These are phyloP conservation scores for Colletotrichum ledebouriae DNA, from an alignment of 2,329 filamentous ascomycete genomes.

Conservation along the genomic window DNA sequence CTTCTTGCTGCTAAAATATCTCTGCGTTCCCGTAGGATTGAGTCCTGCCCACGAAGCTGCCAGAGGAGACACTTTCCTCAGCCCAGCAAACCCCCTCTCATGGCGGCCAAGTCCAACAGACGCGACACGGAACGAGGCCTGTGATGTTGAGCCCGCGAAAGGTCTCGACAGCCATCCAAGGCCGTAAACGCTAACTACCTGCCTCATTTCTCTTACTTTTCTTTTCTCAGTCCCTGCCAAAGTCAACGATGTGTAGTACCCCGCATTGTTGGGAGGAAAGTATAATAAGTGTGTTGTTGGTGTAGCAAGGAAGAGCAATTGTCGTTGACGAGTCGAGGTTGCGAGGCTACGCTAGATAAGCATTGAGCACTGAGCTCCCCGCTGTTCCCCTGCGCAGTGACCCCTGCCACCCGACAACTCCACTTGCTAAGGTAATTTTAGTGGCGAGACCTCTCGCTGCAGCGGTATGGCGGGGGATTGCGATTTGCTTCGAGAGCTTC, in stretches of 20 bases:
- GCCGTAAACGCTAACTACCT: conserved; percentile 8
- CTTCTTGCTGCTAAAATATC: conserved; percentile 37
- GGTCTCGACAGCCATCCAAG: conserved; percentile 33
- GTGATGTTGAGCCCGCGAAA: conserved; percentile 14
- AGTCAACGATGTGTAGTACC: conserved; percentile 4
- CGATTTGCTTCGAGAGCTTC: conserved; percentile 7
- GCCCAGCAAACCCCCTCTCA: background rate
- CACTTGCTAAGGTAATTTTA: conserved; percentile 7
- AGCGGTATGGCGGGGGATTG: conserved; percentile 4
- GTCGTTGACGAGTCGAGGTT: conserved; percentile 18
- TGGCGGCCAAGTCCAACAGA: conserved; percentile 7
- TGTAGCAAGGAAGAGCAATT: background rate
- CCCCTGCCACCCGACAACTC: conserved; percentile 16
- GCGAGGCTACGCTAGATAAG: background rate
- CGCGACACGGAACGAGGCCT: conserved; percentile 14
- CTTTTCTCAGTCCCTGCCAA: conserved; percentile 8
- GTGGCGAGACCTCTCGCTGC: conserved; percentile 18
- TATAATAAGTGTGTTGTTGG: background rate
- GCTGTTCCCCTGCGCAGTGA: conserved; percentile 10
- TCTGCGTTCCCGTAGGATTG: background rate
- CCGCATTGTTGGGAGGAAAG: conserved; percentile 21
- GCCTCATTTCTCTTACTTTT: conserved; percentile 23
- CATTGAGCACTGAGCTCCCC: conserved; percentile 27
- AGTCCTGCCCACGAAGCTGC: background rate
- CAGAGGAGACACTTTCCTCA: background rate